Base-by-base conservation (phyloP, 202 grass and related monocot species). In the Eragrostis tef region DNA sequence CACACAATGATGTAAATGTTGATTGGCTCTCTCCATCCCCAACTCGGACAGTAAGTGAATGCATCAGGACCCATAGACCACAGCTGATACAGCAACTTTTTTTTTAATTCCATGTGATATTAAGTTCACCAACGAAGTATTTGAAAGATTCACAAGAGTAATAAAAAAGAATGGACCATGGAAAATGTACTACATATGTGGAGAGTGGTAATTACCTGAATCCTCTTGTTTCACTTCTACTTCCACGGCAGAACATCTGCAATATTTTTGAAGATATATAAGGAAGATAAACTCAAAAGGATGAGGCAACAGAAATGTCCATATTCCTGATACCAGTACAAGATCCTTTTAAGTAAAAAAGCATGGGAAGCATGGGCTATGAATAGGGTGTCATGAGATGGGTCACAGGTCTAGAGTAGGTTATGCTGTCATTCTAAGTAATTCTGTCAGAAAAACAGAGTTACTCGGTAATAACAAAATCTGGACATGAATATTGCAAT, bases 171-270 rank as follows among this genome's bases (percentile, higher is more conserved):
- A 52, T 41, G 43, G 67, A 79, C 29, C 29, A 31, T 31, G 29
- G 29, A 31, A 65, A 65, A 84, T 36, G 64, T 80, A 51, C 6
- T 29, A 69, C 67, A 59, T 66, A 73, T 78, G 29, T 9, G 2
- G 68, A 77, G 39, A 67, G 15, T 2, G 74, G 47, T 61, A 21
- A 62, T 78, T 69, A 98, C 96, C 96, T 98, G 84, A 93, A 98
- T 81, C 96, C 96, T 87, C 96, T 93, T 43, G 92, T 95, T 82
- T 91, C 96, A 49, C 79, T 93, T 85, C 88, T 95, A 83, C 96
- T 98, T 74, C 96, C 96, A 74, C 96, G 92, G 43, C 96, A 98
- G 85, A 95, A 98, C 51, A 95, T 88, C 96, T 98, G 90, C 48
- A 81, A 81, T 16, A 85, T 54, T 47, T 14, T 72, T 67, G 36